A percentile compares a stretch with the other conserved stretches of the same genome.
These are phyloP conservation scores for Neurospora sp. DNA, from an alignment of 2,329 filamentous ascomycete species.

Conservation along the genomic window DNA sequence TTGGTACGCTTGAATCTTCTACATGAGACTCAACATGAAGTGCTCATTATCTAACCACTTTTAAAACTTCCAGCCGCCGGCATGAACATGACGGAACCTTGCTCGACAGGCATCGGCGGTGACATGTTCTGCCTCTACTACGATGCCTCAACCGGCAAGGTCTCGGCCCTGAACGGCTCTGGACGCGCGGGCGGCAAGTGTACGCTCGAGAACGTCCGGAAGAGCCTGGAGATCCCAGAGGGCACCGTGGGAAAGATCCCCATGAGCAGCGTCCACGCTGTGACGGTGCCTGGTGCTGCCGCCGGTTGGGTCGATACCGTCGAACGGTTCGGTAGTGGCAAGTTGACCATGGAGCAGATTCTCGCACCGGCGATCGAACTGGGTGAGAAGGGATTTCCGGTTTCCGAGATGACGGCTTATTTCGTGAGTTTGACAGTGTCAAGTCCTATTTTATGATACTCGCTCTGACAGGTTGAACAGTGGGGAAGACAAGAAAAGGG, in stretches of 20 bases:
- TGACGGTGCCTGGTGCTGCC: constrained; percentile 81
- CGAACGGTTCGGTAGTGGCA: constrained; percentile 82
- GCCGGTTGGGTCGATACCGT: constrained; percentile 91
- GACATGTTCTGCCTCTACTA: constrained; percentile 97
- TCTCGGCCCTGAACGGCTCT: constrained; percentile 84
- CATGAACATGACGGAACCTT: constrained; percentile 87
- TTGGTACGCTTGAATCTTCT: constrained; percentile 44
- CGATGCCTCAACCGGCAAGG: constrained; percentile 69
- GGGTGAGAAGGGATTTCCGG: constrained; percentile 81
- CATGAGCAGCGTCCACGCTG: constrained; percentile 65
- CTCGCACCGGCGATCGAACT: constrained; percentile 75
- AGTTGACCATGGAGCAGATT: constrained; percentile 65
- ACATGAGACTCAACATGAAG: not conserved
- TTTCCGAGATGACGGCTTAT: constrained; percentile 66
- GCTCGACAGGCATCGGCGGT: constrained; percentile 88
- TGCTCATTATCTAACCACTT: not conserved
- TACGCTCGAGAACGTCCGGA: constrained; percentile 60
- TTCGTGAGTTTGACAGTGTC: constrained; percentile 41
- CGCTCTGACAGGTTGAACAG: constrained; percentile 33
- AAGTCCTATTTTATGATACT: not conserved
- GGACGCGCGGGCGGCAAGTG: constrained; percentile 66
- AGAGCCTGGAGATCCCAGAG: constrained; percentile 55
- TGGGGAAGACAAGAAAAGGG: constrained; percentile 58
- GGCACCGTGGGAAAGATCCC: constrained; percentile 55
- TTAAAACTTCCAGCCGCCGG: constrained; percentile 57